phyloP scores from a whole-genome alignment of 2,329 filamentous ascomycete genomes.

The Rutstroemia sp. region DNA sequence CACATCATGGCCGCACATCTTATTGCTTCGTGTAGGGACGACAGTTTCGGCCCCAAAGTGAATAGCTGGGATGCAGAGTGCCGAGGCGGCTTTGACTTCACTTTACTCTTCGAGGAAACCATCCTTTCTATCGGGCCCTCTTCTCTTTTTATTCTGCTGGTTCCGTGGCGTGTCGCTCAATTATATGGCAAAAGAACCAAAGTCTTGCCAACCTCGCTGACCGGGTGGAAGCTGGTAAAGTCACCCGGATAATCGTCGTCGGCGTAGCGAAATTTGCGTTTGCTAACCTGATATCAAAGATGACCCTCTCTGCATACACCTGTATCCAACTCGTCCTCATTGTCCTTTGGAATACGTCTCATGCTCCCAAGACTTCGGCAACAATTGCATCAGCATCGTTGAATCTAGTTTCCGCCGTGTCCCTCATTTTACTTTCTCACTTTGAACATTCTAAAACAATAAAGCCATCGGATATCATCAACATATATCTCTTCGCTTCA shows the following conservation, averaged over 20 bases:
- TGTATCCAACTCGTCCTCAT: background rate
- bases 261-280: background rate
- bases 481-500: slow-evolving; percentile 13
- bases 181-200: background rate
- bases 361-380: background rate
- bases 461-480: slow-evolving; percentile 10
- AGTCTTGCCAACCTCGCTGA: background rate
- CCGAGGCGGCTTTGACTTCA: slow-evolving; percentile 13
- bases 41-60: slow-evolving; percentile 2
- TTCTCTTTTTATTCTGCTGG: background rate
- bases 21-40: background rate
- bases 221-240: background rate
- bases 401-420: background rate
- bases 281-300: background rate
- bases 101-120: slow-evolving; percentile 6
- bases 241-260: background rate
- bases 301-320: background rate
- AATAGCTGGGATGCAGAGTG: background rate
- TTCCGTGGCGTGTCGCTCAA: background rate
- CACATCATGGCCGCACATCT: background rate
- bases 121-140: slow-evolving; percentile 5
- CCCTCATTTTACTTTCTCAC: background rate
- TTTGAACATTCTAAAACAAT: slow-evolving; percentile 4
- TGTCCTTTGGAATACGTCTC: background rate
- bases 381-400: background rate